Evolutionary conservation across 1,284 basidiomycete genomes (phyloP).

Genomic region (Vanrija pseudolonga): DNA sequence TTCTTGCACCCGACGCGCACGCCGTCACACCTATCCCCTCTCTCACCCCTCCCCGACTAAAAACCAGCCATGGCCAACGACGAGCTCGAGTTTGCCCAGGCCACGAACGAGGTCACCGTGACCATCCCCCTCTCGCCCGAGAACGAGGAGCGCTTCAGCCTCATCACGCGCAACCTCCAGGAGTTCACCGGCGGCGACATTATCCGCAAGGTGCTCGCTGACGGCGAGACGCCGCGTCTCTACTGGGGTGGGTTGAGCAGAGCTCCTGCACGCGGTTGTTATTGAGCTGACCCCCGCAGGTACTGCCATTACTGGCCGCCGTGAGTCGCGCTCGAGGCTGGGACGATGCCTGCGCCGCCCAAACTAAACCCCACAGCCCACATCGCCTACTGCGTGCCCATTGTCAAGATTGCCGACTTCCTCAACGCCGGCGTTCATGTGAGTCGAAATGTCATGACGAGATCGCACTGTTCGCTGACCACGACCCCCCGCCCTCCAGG

Average conservation of each 20-base stretch:
- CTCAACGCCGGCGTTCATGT: constrained; percentile 82
- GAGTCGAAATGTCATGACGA: constrained; percentile 12
- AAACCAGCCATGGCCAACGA: constrained; percentile 7
- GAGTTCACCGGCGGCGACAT: constrained; percentile 84
- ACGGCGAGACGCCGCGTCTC: constrained; percentile 70
- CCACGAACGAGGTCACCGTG: constrained; percentile 14
- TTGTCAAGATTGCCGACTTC: constrained; percentile 97
- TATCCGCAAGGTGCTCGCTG: constrained; percentile 75
- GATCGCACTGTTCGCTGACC: neutral
- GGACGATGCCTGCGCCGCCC: neutral
- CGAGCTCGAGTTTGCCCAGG: constrained; percentile 26
- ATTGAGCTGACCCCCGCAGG: constrained; percentile 55
- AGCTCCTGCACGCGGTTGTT: neutral
- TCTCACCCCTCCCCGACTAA: neutral
- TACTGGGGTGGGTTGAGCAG: constrained; percentile 73
- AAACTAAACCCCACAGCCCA: constrained; percentile 61
- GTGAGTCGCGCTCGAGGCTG: constrained; percentile 55
- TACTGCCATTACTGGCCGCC: constrained; percentile 88
- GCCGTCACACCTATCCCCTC: neutral
- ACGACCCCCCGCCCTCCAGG: constrained; percentile 49
- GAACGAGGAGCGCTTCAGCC: constrained; percentile 64
- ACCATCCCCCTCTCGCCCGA: constrained; percentile 35
- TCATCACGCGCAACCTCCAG: constrained; percentile 81
- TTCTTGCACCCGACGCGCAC: neutral
- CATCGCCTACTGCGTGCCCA: constrained; percentile 92